Conservation (phyloP, 345 rosid genomes). For the Syzygium aqueum region DNA sequence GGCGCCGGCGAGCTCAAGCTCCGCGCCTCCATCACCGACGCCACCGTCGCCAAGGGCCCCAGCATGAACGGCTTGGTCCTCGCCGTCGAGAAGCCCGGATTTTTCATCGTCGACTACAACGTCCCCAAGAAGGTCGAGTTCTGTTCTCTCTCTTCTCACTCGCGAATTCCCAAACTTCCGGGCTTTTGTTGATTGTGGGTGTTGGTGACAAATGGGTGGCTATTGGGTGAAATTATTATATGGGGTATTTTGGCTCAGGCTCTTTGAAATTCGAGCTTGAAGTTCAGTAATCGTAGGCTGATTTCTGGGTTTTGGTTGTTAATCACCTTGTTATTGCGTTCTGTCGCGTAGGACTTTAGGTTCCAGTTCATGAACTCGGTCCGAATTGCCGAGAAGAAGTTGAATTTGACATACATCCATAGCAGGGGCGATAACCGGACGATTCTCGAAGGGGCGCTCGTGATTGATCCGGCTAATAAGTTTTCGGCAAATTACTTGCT, state of each 20-base stretch:
- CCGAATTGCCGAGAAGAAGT: slow-evolving; percentile 60
- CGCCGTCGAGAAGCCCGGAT: slow-evolving; percentile 78
- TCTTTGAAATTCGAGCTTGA: not conserved
- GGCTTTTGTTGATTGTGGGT: not conserved
- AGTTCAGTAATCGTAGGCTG: not conserved
- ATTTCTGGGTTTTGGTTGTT: not conserved
- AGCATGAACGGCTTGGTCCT: slow-evolving; percentile 65
- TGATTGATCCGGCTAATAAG: slow-evolving; percentile 63
- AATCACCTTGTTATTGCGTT: not conserved
- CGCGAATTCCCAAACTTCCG: not conserved
- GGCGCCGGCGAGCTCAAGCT: slow-evolving; percentile 66
- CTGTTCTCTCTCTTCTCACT: not conserved
- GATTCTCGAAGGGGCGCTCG: slow-evolving; percentile 51
- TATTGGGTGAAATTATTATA: not conserved
- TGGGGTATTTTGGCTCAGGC: not conserved
- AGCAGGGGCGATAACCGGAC: slow-evolving; percentile 56
- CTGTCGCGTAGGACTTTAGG: slow-evolving; percentile 54
- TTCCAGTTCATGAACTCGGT: slow-evolving; percentile 90
- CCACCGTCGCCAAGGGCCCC: slow-evolving; percentile 73
- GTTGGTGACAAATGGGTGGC: not conserved
- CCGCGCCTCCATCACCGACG: slow-evolving; percentile 75
- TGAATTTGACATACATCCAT: slow-evolving; percentile 82
- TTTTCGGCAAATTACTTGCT: slow-evolving; percentile 63
- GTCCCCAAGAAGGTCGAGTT: slow-evolving; percentile 65
- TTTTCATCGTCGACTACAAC: slow-evolving; percentile 66